phyloP scores from a whole-genome alignment of 169 alveolate species.

The Pseudocohnilembus persalinus region DNA sequence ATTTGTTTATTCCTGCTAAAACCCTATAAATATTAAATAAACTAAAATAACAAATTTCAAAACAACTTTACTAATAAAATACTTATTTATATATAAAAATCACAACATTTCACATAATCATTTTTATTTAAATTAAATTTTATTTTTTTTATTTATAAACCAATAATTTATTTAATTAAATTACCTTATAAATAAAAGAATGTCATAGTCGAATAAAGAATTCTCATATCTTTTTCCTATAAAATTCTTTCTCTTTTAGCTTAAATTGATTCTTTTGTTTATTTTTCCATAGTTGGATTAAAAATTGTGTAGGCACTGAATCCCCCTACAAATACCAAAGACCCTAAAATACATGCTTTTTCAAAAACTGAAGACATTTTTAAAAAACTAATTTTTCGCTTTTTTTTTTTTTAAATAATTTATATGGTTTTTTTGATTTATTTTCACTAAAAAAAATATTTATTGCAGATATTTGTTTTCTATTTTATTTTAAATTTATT shows the following conservation, averaged over 20 bases:
- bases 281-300: slow-evolving; percentile 7
- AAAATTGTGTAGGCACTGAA: slow-evolving; percentile 22
- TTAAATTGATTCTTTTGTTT: slow-evolving; percentile 15
- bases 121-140: too few species aligned
- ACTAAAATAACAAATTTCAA: too few species aligned
- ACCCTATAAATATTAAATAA: background rate
- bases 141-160: too few species aligned
- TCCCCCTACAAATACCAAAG: slow-evolving; percentile 13
- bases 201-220: slow-evolving; percentile 27
- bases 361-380: slow-evolving; percentile 7
- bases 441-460: too few species aligned
- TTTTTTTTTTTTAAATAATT: background rate
- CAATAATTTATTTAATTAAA: too few species aligned
- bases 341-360: slow-evolving; percentile 10
- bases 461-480: too few species aligned
- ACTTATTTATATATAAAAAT: too few species aligned
- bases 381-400: background rate
- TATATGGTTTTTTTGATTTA: too few species aligned
- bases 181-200: slow-evolving; percentile 25
- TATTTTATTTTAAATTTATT: too few species aligned
- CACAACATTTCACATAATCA: too few species aligned
- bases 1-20: slow-evolving; percentile 6
- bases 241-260: slow-evolving; percentile 1
- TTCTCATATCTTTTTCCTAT: slow-evolving; percentile 12
- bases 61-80: too few species aligned